A percentile compares a stretch with the other conserved stretches of the same genome.
Evolutionary conservation across 1,139 yeast species (phyloP).

Genomic region (Sugiyamaella castrensis): DNA sequence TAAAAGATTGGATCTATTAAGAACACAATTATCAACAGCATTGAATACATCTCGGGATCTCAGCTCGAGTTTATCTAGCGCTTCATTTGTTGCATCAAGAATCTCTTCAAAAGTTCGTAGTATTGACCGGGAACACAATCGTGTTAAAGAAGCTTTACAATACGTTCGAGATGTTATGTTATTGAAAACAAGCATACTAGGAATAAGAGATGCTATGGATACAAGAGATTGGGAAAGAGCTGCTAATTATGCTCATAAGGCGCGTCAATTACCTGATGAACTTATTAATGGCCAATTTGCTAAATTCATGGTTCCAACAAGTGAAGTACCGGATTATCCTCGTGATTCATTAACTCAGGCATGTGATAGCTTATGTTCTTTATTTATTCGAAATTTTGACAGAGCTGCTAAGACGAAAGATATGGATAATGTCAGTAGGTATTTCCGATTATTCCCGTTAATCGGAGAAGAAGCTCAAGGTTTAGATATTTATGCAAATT

Average conservation of each 20-base stretch:
- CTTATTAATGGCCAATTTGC: constrained; percentile 69
- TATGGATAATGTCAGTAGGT: constrained; percentile 67
- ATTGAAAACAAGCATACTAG: constrained; percentile 60
- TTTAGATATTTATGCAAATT: constrained; percentile 72
- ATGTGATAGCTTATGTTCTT: constrained; percentile 52
- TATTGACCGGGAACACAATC: constrained; percentile 66
- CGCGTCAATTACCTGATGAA: constrained; percentile 51
- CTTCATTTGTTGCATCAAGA: constrained; percentile 62
- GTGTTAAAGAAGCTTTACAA: constrained; percentile 60
- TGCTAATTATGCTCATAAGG: constrained; percentile 58
- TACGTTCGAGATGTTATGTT: constrained; percentile 66
- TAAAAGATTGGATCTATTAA: constrained; percentile 31
- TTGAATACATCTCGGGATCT: constrained; percentile 46
- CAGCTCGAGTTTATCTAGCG: constrained; percentile 50
- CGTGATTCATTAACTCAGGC: constrained; percentile 54
- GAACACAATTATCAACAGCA: constrained; percentile 34
- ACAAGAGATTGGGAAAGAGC: constrained; percentile 69
- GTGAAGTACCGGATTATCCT: constrained; percentile 86
- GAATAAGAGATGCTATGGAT: constrained; percentile 66
- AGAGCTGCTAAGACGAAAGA: constrained; percentile 66
- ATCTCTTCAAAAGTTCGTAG: constrained; percentile 68
- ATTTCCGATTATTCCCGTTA: constrained; percentile 83
- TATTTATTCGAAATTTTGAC: constrained; percentile 62
- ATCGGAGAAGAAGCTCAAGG: constrained; percentile 74
- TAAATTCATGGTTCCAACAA: constrained; percentile 79